phyloP scores from a whole-genome alignment of 2,329 filamentous ascomycete species.

The Chaetomiaceae sp. region DNA sequence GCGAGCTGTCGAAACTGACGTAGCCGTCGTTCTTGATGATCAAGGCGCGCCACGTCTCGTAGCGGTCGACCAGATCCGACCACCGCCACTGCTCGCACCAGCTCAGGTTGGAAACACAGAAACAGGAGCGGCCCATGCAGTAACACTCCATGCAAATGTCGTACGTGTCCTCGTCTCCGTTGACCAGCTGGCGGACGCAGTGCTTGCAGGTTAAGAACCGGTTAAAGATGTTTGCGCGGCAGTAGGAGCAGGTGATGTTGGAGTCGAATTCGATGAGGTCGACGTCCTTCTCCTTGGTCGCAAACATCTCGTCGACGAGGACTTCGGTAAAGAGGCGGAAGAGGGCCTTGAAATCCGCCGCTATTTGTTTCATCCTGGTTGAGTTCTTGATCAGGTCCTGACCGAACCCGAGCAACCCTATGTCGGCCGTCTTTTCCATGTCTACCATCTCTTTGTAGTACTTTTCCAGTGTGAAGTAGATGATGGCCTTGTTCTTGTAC shows the following conservation, averaged over 20 bases:
- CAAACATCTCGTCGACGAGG: constrained; percentile 81
- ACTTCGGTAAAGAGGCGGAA: constrained; percentile 75
- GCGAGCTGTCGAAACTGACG: constrained; percentile 60
- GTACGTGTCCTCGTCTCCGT: constrained; percentile 76
- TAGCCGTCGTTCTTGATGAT: constrained; percentile 70
- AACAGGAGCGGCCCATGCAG: constrained; percentile 91
- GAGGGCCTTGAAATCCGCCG: constrained; percentile 75
- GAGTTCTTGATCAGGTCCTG: constrained; percentile 40
- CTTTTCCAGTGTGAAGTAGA: constrained; percentile 80
- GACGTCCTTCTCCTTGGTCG: constrained; percentile 62
- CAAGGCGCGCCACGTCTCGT: constrained; percentile 77
- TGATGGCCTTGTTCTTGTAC: constrained; percentile 96
- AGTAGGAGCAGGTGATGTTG: constrained; percentile 93
- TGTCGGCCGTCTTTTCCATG: constrained; percentile 46
- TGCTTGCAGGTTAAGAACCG: constrained; percentile 87
- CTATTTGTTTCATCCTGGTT: constrained; percentile 57
- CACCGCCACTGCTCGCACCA: constrained; percentile 95
- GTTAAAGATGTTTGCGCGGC: constrained; percentile 94
- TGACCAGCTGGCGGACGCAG: constrained; percentile 64
- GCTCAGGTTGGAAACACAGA: constrained; percentile 74
- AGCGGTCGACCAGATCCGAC: constrained; percentile 69
- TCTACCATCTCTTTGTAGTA: constrained; percentile 61
- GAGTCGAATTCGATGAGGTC: constrained; percentile 81
- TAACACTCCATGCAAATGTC: constrained; percentile 99
- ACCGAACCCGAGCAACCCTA: constrained; percentile 44